phyloP scores from a whole-genome alignment of 2,329 filamentous ascomycete genomes.

The Chaetoscypha palmicola region DNA sequence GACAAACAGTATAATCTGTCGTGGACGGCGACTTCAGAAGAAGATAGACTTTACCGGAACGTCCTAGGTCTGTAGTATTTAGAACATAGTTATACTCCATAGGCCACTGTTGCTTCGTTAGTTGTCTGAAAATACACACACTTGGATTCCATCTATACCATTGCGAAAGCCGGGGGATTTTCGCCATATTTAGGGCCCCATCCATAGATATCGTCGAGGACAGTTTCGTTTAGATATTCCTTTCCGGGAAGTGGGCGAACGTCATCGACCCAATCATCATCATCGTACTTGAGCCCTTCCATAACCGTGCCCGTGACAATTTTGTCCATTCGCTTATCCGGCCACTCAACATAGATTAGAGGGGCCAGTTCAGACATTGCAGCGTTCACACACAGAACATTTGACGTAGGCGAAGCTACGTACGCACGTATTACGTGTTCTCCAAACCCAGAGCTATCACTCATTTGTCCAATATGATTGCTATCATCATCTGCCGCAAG shows the following conservation, averaged over 20 bases:
- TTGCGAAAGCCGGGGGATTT: neutral
- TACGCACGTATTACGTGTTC: conserved; percentile 61
- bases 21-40: neutral
- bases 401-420: conserved; percentile 62
- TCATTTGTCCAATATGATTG: conserved; percentile 65
- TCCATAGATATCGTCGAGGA: neutral
- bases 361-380: conserved; percentile 50
- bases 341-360: conserved; percentile 58
- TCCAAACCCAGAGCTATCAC: conserved; percentile 56
- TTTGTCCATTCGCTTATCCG: too few relatives aligned
- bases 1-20: neutral
- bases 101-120: too few relatives aligned
- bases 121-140: too few relatives aligned
- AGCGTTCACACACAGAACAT: conserved; percentile 67
- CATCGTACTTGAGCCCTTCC: conserved; percentile 16
- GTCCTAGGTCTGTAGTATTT: neutral
- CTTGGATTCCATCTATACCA: too few relatives aligned
- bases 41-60: neutral
- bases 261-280: too few relatives aligned
- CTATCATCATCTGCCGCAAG: conserved; percentile 51
- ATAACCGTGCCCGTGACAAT: too few relatives aligned
- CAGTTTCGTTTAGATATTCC: too few relatives aligned
- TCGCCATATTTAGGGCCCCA: neutral
- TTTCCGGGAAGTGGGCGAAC: too few relatives aligned
- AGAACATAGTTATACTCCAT: neutral